Base-by-base conservation (phyloP, 1,284 basidiomycete species). In the Xanthoconium separans region DNA sequence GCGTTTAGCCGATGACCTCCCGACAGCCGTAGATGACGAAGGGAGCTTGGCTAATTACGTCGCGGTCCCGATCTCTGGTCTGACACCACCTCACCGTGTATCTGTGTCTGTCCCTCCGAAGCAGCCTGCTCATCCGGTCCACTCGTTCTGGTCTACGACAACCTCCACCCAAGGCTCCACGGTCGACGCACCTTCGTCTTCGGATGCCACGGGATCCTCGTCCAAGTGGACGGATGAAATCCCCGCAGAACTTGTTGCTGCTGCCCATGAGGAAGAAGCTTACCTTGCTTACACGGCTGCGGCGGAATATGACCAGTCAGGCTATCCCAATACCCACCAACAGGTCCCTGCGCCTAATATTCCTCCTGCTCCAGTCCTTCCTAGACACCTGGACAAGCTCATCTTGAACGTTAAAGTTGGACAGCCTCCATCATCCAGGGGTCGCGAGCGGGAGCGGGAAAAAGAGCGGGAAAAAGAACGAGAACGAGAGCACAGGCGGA, bases 31-130 rank as follows among this genome's bases (percentile, higher is more conserved):
- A 31, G 95, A 98, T 69, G 93, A 95, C 63, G 92, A 97, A 65
- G 96, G 97, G 31, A 91, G 91, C 33, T 77, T 99, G 50, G 94
- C 97, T 60, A 99, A 99, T 75, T 98, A 97, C 70, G 85, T 98
- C 55, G 85, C 88, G 42, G 60, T 81, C 37, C 64, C 73, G 6
- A 68, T 70, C 41, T 71, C 73, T 42, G 69, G 71, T 11, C 63
- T 69, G 48, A 69, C 73, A 1, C 72, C 72, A 0, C 68, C 68
- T 51, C 59, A 59, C 36, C 50, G 54, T 10, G 22, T 49, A 31
- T 57, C 50, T 27, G 51, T 50, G 8, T 41, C 64, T 42, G 47
- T 51, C 78, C 83, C 70, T 78, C 70, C 45, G 67, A 77, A 68
- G 46, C 69, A 64, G 30, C 56, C 55, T 36, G 37, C 53, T 24